These are phyloP conservation scores for Hypoxylon lienhwacheense DNA, from an alignment of 495 filamentous ascomycete genomes.

Conservation along the genomic window DNA sequence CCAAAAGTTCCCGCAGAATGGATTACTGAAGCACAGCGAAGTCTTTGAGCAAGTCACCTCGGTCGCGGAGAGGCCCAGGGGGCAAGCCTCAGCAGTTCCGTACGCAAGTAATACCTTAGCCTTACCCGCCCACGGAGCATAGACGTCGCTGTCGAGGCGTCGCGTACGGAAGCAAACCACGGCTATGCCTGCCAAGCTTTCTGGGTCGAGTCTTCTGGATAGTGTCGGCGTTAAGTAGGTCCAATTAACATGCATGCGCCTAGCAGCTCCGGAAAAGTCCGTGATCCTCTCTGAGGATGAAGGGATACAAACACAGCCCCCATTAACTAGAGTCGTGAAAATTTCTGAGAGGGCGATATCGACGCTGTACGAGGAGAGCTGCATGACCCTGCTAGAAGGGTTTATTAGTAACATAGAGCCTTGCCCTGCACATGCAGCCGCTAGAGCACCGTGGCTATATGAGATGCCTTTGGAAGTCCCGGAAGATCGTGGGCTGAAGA, in stretches of 20 bases:
- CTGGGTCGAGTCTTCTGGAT: constrained; percentile 47
- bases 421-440: constrained; percentile 51
- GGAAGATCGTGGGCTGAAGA: constrained; percentile 43
- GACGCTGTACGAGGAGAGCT: constrained; percentile 70
- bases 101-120: constrained; percentile 51
- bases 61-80: constrained; percentile 49
- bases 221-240: constrained; percentile 51
- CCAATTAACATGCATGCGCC: constrained; percentile 53
- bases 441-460: constrained; percentile 51
- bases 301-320: constrained; percentile 55
- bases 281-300: constrained; percentile 44
- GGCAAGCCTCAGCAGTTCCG: constrained; percentile 49
- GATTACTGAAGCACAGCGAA: constrained; percentile 45
- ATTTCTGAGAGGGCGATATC: constrained; percentile 69
- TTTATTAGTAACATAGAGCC: constrained; percentile 53
- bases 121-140: constrained; percentile 46
- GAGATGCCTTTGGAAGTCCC: constrained; percentile 43
- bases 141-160: constrained; percentile 48
- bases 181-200: constrained; percentile 41
- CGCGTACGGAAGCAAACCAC: constrained; percentile 51
- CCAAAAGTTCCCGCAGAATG: constrained; percentile 49
- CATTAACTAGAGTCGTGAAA: constrained; percentile 62
- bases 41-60: constrained; percentile 43
- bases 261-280: constrained; percentile 45
- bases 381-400: constrained; percentile 58